Base-by-base conservation (phyloP, 805 yeast genomes). In the Wickerhamiella parazyma region DNA sequence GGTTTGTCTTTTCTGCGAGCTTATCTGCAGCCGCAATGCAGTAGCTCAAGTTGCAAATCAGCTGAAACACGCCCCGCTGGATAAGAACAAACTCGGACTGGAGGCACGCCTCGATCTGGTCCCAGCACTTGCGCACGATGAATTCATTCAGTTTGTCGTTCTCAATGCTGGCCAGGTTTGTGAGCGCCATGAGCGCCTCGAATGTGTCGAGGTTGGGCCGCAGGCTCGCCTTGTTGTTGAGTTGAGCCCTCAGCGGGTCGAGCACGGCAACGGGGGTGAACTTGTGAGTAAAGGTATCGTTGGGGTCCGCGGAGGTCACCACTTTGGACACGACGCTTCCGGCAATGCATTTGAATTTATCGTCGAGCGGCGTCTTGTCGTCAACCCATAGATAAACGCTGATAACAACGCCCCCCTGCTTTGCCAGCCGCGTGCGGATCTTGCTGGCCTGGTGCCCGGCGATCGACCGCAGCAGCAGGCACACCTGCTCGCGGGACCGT, bases 121-220 rank as follows among this genome's bases (percentile, higher is more conserved):
- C 51, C 71, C 77, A 74, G 39, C 67, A 62, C 6, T 63, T 56
- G 3, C 63, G 57, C 36, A 61, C 57, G 4, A 68, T 61, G 10
- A 58, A 63, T 21, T 69, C 60, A 8, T 68, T 66, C 28, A 66
- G 58, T 11, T 58, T 59, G 4, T 66, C 63, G 9, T 64, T 64
- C 35, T 63, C 64, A 1, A 67, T 47, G 0, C 83, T 68, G 0
- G 84, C 72, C 6, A 79, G 50, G 57, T 81, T 82, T 1, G 89
- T 81, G 22, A 81, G 64, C 0, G 87, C 83, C 18, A 78, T 55
- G 33, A 82, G 60, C 0, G 77, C 63, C 51, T 76, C 80, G 50
- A 69, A 71, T 17, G 69, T 66, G 40, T 65, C 69, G 21, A 66
- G 56, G 38, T 48, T 48, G 17, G 28, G 59, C 6, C 55, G 42